Evolutionary conservation across 176 grass and related monocot genomes (phyloP).

Genomic region (Tuctoria greenei): DNA sequence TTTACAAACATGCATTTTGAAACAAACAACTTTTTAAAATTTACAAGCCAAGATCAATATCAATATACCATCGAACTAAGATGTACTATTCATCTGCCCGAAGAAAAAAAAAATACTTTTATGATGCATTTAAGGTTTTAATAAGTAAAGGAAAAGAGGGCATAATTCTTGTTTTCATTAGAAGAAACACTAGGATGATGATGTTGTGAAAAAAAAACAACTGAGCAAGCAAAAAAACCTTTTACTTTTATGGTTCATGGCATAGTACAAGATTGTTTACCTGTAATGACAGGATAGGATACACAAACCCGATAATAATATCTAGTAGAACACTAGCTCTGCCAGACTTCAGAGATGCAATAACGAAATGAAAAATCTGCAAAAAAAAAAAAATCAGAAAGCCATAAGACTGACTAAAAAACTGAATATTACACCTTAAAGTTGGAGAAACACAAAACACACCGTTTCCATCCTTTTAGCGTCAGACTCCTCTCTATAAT

Average conservation of each 20-base stretch:
- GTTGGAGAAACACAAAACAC: conserved; percentile 27
- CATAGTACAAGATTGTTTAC: conserved; percentile 42
- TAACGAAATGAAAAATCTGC: conserved; percentile 94
- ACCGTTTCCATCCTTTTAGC: conserved; percentile 91
- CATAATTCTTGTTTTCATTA: not conserved
- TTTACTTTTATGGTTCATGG: not conserved
- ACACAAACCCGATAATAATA: conserved; percentile 61
- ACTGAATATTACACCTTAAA: conserved; percentile 5
- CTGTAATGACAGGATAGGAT: conserved; percentile 88
- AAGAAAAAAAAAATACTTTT: conserved; percentile 14
- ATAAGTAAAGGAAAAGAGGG: not conserved
- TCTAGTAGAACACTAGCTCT: conserved; percentile 88
- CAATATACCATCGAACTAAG: not conserved
- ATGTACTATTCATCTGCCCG: not conserved
- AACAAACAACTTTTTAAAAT: not conserved
- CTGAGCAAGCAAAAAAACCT: not conserved
- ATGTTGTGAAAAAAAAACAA: not conserved
- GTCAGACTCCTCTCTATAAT: conserved; percentile 49
- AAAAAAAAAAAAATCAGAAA: conserved; percentile 37
- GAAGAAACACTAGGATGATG: not conserved
- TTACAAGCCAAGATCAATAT: not conserved
- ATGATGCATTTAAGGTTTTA: not conserved
- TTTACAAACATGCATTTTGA: not conserved
- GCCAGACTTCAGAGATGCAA: conserved; percentile 83
- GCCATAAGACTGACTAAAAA: conserved; percentile 27